Base-by-base conservation (phyloP, 768 basidiomycete genomes). In the Lactarius vividus region DNA sequence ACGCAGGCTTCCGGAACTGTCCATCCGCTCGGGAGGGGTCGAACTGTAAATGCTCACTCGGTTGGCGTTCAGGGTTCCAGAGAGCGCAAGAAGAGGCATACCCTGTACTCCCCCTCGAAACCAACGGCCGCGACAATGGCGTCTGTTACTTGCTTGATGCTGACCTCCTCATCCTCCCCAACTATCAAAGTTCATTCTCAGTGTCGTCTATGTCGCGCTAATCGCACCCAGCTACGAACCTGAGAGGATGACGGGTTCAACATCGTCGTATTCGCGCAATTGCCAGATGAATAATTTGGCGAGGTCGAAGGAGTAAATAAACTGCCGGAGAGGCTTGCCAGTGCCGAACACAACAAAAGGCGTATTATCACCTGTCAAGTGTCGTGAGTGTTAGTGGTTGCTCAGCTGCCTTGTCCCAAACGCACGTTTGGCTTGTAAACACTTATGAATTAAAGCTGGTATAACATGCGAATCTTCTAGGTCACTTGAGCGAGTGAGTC, bases 211-310 rank as follows among this genome's bases (percentile, higher is more conserved):
- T n/a, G 23, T 26, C 13, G 49, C 23, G 39, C 13, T 23, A n/a
- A 53, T 40, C 23, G 1, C 28, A 33, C 18, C 52, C 40, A 35
- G 23, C n/a, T 29, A 49, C 77, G 26, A 69, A 90, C 92, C 91
- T 6, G 93, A 95, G 20, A 98, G 83, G 71, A 97, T 98, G 75
- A 98, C 79, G 6, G 96, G 96, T 71, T 96, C 94, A 59, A 96
- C 89, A 71, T 92, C 89, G 60, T 95, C 84, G 75, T 98, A 97
- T 73, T 96, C 90, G 54, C 92, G 82, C 69, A 96, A 77, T 82
- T 87, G 85, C 94, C 92, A 95, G 74, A 97, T 90, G 81, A 97
- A 96, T 63, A 96, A 81, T 76, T 93, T 96, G 53, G 95, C 96
- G 57, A 98, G 87, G 77, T 98, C 95, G 57, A 85, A 82, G n/a